Base-by-base conservation (phyloP, 129 eudicot species). In the Helianthus tuberosus region DNA sequence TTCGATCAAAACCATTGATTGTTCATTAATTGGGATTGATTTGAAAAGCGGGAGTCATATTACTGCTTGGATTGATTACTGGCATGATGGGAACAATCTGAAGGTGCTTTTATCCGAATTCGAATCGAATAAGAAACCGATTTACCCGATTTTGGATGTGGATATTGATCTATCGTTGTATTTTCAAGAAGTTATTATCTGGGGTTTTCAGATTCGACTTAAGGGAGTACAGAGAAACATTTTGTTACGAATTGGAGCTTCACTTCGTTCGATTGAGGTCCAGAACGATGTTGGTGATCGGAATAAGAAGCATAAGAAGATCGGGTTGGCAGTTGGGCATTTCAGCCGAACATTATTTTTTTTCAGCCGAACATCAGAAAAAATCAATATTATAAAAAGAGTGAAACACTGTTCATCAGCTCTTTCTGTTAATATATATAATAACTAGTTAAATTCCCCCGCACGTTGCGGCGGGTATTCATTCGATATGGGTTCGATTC, bases 201-300 rank as follows among this genome's bases (percentile, higher is more conserved):
- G 52, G 98, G 98, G 5, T 93, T 93, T 75, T 90, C 98, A 0
- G 98, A 88, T 8, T 90, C 98, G 4, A 93, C 97, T 5, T 96
- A 90, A 71, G 98, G 98, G 16, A 88, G 93, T 71, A 93, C 98
- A 0, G 97, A 93, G 73, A 51, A 78, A 7, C 98, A 93, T 73
- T 71, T 67, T 5, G 36, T 93, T 49, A 65, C 85, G 48, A 88
- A 77, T 81, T 93, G 96, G 96, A 81, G 89, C 52, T 90, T 93
- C 50, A 73, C 83, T 2, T 83, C 93, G 3, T 79, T 32, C 27
- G 97, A 74, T 78, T 48, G 77, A 78, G 50, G 87, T 79, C 20
- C 77, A 88, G 0, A 23, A 1, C 1, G 80, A 78, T 66, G 67
- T 82, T 5, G 16, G 46, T 3, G 16, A 41, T 38, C 77, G 53